These are phyloP conservation scores for Collybia sp. DNA, from an alignment of 768 basidiomycete genomes.

Conservation along the genomic window DNA sequence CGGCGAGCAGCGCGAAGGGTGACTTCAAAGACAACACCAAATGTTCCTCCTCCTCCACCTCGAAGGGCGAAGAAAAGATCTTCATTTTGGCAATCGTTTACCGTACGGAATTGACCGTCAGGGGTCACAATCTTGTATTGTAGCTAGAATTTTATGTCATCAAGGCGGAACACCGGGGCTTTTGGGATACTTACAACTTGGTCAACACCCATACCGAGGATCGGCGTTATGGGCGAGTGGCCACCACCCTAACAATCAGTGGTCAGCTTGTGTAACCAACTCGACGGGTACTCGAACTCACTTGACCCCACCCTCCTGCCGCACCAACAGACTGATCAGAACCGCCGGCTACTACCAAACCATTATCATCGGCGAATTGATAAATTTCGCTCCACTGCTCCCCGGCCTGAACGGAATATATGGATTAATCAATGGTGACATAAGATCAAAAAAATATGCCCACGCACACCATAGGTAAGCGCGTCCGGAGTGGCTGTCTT, in stretches of 20 bases:
- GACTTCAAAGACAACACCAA: constrained; percentile 12
- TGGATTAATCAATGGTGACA: too few species aligned
- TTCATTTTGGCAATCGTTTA: constrained; percentile 29
- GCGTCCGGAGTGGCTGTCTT: constrained; percentile 1
- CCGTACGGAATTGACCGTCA: constrained; percentile 27
- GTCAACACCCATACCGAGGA: constrained; percentile 42
- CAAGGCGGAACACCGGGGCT: constrained; percentile 9
- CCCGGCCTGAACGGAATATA: constrained; percentile 29
- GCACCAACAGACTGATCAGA: constrained; percentile 36
- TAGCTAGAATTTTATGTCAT: constrained; percentile 30
- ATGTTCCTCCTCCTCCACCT: constrained; percentile 38
- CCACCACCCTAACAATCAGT: constrained; percentile 29
- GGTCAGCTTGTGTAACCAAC: neutral
- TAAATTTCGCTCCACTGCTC: constrained; percentile 40
- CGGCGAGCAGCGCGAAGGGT: too few species aligned
- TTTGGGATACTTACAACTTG: constrained; percentile 28
- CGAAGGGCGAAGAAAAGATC: constrained; percentile 46
- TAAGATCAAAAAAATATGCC: too few species aligned
- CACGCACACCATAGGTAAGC: too few species aligned
- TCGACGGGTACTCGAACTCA: neutral
- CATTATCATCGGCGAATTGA: constrained; percentile 36
- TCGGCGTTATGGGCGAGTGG: constrained; percentile 36
- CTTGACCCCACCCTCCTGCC: constrained; percentile 36
- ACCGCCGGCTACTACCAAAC: constrained; percentile 39
- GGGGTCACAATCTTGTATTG: constrained; percentile 37